Percentiles rank a stretch among this genome's conserved stretches.
phyloP scores from a whole-genome alignment of 2,329 filamentous ascomycete species.

The Metarhizium anisopliae region DNA sequence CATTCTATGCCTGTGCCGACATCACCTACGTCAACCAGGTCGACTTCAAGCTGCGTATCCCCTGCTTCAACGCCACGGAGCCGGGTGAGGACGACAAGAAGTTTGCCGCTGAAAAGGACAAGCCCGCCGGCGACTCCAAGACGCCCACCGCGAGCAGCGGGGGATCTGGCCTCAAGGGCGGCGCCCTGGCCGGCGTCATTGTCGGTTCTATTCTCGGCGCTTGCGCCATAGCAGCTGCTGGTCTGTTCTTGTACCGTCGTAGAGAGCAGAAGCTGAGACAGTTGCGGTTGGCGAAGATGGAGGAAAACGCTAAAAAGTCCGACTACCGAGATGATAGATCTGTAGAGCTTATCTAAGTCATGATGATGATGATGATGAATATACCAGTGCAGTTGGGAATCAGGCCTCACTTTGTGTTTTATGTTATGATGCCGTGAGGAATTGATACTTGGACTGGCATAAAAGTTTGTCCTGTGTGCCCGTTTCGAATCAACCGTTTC shows the following conservation, averaged over 20 bases:
- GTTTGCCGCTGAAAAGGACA: conserved; percentile 2
- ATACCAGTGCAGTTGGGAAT: neutral
- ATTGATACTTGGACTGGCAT: too few species aligned
- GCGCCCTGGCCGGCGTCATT: conserved; percentile 66
- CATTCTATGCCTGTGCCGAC: conserved; percentile 41
- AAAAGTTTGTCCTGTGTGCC: too few species aligned
- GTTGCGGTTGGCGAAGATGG: conserved; percentile 7
- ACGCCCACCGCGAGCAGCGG: conserved; percentile 12
- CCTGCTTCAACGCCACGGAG: conserved; percentile 36
- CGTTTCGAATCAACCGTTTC: too few species aligned
- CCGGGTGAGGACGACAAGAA: conserved; percentile 15
- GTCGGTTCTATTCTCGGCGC: conserved; percentile 59
- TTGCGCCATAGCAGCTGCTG: conserved; percentile 46
- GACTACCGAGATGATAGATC: neutral
- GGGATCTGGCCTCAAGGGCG: conserved; percentile 43
- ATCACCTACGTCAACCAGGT: conserved; percentile 30
- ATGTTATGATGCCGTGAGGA: too few species aligned
- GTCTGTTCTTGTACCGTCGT: conserved; percentile 43
- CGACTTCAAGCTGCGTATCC: conserved; percentile 22
- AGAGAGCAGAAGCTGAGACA: conserved; percentile 13
- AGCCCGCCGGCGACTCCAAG: conserved; percentile 8
- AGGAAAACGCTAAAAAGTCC: neutral
- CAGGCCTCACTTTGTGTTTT: too few species aligned
- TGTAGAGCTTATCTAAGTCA: neutral
- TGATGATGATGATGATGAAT: neutral